Percentiles rank a stretch among this genome's conserved stretches.
Evolutionary conservation across 2,329 filamentous ascomycete species (phyloP).

Genomic region (Didymella exigua): DNA sequence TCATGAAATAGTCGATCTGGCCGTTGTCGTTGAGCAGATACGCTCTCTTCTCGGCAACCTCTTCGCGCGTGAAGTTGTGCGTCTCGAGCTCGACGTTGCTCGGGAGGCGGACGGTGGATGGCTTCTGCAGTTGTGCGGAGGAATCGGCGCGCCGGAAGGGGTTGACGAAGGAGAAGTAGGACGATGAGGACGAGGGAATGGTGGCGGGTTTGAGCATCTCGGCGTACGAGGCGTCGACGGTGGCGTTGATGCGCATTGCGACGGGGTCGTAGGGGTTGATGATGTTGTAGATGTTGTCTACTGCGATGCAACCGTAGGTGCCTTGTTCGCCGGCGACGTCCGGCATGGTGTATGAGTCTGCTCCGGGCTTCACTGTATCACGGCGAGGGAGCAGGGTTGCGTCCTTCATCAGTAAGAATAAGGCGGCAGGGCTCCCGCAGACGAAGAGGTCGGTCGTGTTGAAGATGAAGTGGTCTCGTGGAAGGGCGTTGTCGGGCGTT

Average conservation of each 20-base stretch:
- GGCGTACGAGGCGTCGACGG: slow-evolving; percentile 82
- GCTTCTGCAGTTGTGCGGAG: slow-evolving; percentile 31
- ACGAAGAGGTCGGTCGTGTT: slow-evolving; percentile 89
- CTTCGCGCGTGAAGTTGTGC: slow-evolving; percentile 91
- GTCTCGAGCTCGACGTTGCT: slow-evolving; percentile 84
- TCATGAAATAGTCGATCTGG: slow-evolving; percentile 89
- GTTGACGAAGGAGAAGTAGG: slow-evolving; percentile 50
- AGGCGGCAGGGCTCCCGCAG: slow-evolving; percentile 86
- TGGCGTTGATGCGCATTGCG: slow-evolving; percentile 88
- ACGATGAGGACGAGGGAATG: slow-evolving; percentile 72
- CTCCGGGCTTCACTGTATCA: slow-evolving; percentile 76
- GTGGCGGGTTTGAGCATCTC: slow-evolving; percentile 75
- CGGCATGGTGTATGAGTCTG: slow-evolving; percentile 59
- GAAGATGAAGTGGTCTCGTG: slow-evolving; percentile 74
- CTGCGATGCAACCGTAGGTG: slow-evolving; percentile 85
- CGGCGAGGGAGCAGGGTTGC: slow-evolving; percentile 74
- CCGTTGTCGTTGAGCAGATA: slow-evolving; percentile 93
- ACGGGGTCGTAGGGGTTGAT: slow-evolving; percentile 80
- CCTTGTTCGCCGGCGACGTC: slow-evolving; percentile 78
- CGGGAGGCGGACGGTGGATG: slow-evolving; percentile 49
- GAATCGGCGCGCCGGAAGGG: slow-evolving; percentile 48
- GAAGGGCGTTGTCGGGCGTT: slow-evolving; percentile 56
- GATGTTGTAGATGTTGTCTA: slow-evolving; percentile 97
- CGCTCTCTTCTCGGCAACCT: slow-evolving; percentile 88
- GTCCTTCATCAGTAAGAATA: slow-evolving; percentile 87